These are phyloP conservation scores for Candida sp. DNA, from an alignment of 1,139 yeast genomes.

Conservation along the genomic window DNA sequence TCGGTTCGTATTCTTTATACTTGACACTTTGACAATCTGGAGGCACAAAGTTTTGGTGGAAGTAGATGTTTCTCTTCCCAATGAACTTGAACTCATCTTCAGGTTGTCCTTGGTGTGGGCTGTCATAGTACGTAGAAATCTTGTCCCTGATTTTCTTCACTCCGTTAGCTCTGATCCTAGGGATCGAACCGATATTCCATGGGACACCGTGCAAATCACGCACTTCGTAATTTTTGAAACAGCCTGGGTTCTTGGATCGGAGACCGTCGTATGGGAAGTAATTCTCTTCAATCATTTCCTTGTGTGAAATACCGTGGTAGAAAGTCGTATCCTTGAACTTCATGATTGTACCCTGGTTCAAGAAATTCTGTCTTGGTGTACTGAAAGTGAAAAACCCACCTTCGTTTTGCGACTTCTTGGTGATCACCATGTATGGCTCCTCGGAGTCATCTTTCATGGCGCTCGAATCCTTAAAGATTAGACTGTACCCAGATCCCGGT, in stretches of 20 bases:
- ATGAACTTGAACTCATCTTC: conserved; percentile 27
- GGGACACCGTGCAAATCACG: conserved; percentile 27
- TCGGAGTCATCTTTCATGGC: conserved; percentile 23
- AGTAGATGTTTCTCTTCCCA: conserved; percentile 32
- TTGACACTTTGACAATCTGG: conserved; percentile 11
- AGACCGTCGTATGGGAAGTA: conserved; percentile 24
- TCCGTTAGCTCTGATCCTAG: conserved; percentile 32
- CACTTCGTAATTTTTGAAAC: conserved; percentile 34
- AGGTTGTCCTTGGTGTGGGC: conserved; percentile 6
- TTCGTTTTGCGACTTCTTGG: conserved; percentile 27
- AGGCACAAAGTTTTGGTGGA: conserved; percentile 32
- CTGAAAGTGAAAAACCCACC: conserved; percentile 37
- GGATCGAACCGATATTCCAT: conserved; percentile 54
- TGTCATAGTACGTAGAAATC: conserved; percentile 11
- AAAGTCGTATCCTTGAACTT: conserved; percentile 12
- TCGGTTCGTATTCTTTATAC: conserved; percentile 21
- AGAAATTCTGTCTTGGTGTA: conserved; percentile 12
- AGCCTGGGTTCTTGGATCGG: conserved; percentile 10
- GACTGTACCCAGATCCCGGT: conserved; percentile 28
- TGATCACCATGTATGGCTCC: conserved; percentile 34
- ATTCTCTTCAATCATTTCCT: conserved; percentile 26
- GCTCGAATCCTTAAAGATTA: conserved; percentile 36
- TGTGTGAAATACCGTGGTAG: conserved; percentile 33
- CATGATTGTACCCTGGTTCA: conserved; percentile 8
- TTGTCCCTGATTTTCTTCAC: conserved; percentile 21